These are phyloP conservation scores for Suhomyces guaymorum DNA, from an alignment of 1,139 yeast species.

Conservation along the genomic window DNA sequence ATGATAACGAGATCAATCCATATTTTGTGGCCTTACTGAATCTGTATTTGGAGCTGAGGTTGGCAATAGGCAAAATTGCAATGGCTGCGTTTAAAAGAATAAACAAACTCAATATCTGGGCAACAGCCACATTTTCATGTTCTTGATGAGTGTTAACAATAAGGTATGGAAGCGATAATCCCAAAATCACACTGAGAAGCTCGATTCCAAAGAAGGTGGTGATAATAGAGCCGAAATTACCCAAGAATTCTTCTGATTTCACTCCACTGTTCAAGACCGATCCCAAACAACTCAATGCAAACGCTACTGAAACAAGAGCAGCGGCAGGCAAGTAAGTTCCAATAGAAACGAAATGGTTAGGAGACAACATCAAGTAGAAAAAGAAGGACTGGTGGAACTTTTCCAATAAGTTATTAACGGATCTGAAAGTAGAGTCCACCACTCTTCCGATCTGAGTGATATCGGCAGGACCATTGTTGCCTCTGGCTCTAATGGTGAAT, in stretches of 20 bases:
- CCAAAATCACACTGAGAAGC: conserved; percentile 29
- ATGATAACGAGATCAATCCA: conserved; percentile 42
- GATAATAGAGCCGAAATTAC: conserved; percentile 29
- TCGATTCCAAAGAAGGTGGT: conserved; percentile 38
- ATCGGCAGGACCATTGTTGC: conserved; percentile 59
- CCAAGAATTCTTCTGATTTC: conserved; percentile 23
- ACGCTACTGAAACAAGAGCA: conserved; percentile 67
- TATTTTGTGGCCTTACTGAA: conserved; percentile 26
- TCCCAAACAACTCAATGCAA: conserved; percentile 69
- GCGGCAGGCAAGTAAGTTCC: conserved; percentile 94
- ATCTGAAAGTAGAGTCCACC: conserved; percentile 81
- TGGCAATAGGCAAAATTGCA: conserved; percentile 23
- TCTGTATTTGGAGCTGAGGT: conserved; percentile 15
- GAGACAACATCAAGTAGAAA: conserved; percentile 81
- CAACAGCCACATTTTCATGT: conserved; percentile 19
- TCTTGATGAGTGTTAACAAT: conserved; percentile 15
- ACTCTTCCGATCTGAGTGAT: conserved; percentile 91
- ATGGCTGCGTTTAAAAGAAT: conserved; percentile 21
- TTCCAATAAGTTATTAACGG: conserved; percentile 89
- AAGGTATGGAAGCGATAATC: conserved; percentile 31
- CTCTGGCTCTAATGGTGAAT: conserved; percentile 68
- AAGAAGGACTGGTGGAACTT: conserved; percentile 97
- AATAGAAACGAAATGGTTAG: conserved; percentile 81
- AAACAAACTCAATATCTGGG: conserved; percentile 21
- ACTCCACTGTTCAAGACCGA: conserved; percentile 50